Evolutionary conservation across 345 rosid species (phyloP).

Genomic region (Pistacia integerrima): DNA sequence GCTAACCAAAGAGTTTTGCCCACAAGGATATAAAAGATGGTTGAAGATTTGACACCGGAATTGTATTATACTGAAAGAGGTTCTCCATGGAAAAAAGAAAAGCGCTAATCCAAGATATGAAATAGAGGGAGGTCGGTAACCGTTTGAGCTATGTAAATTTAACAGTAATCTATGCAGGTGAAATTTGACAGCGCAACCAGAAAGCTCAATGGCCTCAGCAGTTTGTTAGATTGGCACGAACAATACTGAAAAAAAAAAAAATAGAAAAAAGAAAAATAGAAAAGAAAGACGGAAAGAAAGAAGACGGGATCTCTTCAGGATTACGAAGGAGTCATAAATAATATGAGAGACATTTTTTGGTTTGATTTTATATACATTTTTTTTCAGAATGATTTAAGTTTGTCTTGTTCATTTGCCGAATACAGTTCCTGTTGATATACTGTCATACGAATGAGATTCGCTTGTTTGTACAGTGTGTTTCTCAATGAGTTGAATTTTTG

Average conservation of each 20-base stretch:
- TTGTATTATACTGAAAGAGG: background rate
- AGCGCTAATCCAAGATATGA: background rate
- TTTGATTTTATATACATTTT: background rate
- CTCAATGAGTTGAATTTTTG: background rate
- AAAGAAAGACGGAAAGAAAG: too few relatives aligned
- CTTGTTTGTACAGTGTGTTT: slow-evolving; percentile 5
- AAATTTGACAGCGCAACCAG: background rate
- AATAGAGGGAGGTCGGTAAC: background rate
- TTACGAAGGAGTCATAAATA: background rate
- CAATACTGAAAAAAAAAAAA: too few relatives aligned
- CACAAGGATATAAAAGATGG: background rate
- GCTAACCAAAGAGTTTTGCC: background rate
- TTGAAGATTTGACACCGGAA: background rate
- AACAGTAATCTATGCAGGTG: background rate
- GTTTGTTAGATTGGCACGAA: background rate
- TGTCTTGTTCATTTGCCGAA: background rate
- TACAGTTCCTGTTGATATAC: background rate
- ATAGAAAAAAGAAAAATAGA: too few relatives aligned
- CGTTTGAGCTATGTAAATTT: slow-evolving; percentile 13
- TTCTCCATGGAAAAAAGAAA: background rate
- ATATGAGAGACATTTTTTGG: background rate
- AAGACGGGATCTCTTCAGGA: background rate
- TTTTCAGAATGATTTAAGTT: background rate
- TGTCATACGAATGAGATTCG: background rate
- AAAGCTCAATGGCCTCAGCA: background rate